Conservation (phyloP, 2,329 filamentous ascomycete species). For the Sporothrix globosa region DNA sequence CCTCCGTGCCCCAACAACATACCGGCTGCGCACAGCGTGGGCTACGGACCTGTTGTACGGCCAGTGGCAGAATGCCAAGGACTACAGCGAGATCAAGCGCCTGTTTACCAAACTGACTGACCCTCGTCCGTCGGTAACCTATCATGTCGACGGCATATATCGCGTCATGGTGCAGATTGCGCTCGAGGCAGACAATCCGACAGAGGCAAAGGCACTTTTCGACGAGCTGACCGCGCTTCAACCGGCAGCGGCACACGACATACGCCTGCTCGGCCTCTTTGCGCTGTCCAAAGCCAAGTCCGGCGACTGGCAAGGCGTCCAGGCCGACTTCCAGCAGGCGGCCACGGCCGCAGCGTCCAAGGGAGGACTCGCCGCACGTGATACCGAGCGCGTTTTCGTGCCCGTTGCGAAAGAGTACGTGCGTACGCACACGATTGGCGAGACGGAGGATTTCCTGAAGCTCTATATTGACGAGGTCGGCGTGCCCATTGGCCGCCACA, state of each 20-base stretch:
- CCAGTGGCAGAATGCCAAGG: constrained; percentile 43
- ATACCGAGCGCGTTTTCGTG: constrained; percentile 44
- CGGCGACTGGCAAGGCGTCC: constrained; percentile 50
- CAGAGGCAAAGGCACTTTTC: constrained; percentile 42
- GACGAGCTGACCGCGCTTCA: constrained; percentile 39
- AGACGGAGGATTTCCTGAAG: constrained; percentile 54
- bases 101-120: constrained; percentile 40
- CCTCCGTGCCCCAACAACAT: constrained; percentile 35
- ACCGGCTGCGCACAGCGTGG: constrained; percentile 44
- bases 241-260: constrained; percentile 40
- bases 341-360: constrained; percentile 29
- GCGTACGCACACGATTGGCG: constrained; percentile 45
- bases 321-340: constrained; percentile 41
- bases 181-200: constrained; percentile 43
- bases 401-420: constrained; percentile 48
- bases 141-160: constrained; percentile 43
- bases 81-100: constrained; percentile 39
- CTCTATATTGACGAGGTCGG: constrained; percentile 45
- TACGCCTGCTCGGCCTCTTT: constrained; percentile 46
- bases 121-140: constrained; percentile 34
- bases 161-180: constrained; percentile 49
- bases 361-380: constrained; percentile 32
- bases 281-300: constrained; percentile 45
- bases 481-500: constrained; percentile 44
- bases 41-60: constrained; percentile 45